phyloP scores from a whole-genome alignment of 2,329 filamentous ascomycete species.

The Chaetoscypha palmicola region DNA sequence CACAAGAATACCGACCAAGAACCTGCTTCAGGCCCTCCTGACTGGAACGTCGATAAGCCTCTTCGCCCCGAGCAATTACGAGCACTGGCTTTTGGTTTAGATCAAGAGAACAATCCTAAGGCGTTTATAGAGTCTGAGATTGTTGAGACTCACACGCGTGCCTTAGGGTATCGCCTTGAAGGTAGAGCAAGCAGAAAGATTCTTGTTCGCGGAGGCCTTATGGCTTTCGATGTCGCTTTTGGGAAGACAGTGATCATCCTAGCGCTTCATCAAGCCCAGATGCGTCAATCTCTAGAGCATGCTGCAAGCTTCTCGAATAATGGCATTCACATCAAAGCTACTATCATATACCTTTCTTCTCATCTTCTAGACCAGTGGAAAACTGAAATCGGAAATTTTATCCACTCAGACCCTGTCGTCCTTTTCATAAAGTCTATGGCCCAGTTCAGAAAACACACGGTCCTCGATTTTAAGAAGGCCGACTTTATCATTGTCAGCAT shows the following conservation, averaged over 20 bases:
- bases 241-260: conserved; percentile 59
- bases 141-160: conserved; percentile 45
- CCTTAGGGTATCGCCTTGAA: conserved; percentile 51
- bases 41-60: conserved; percentile 17
- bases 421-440: conserved; percentile 36
- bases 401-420: conserved; percentile 25
- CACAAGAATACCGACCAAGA: neutral
- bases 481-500: conserved; percentile 51
- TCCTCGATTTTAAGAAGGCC: conserved; percentile 40
- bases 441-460: conserved; percentile 36
- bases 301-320: neutral
- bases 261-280: conserved; percentile 44
- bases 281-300: conserved; percentile 22
- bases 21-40: conserved; percentile 29
- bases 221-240: conserved; percentile 59
- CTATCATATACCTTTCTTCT: conserved; percentile 50
- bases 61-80: conserved; percentile 47
- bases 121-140: conserved; percentile 46
- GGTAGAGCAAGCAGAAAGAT: conserved; percentile 39
- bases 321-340: conserved; percentile 42
- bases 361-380: conserved; percentile 51
- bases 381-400: conserved; percentile 54
- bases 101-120: conserved; percentile 45
- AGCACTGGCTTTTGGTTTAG: conserved; percentile 53
- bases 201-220: conserved; percentile 48